phyloP scores from a whole-genome alignment of 768 basidiomycete species.

The Lactarius vividus region DNA sequence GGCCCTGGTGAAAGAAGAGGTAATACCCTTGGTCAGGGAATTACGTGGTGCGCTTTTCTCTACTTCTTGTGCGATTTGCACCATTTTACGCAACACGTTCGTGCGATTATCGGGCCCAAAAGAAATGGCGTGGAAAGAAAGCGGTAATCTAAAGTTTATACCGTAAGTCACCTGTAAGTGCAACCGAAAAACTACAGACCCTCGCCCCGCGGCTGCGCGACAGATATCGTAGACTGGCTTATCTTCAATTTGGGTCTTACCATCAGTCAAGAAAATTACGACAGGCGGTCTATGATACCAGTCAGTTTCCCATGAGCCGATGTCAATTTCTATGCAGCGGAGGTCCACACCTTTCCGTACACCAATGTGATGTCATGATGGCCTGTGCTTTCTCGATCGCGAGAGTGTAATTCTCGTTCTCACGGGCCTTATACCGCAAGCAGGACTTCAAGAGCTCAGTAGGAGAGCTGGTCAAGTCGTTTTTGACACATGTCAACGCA shows the following conservation, averaged over 20 bases:
- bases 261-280: slow-evolving; percentile 43
- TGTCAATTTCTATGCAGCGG: not conserved
- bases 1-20: slow-evolving; percentile 50
- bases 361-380: slow-evolving; percentile 48
- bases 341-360: slow-evolving; percentile 43
- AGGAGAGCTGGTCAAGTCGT: slow-evolving; percentile 47
- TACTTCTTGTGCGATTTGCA: slow-evolving; percentile 46
- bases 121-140: slow-evolving; percentile 56
- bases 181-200: slow-evolving; percentile 34
- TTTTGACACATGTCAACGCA: slow-evolving; percentile 33
- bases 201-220: slow-evolving; percentile 41
- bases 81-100: slow-evolving; percentile 46
- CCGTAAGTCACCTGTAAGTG: not conserved
- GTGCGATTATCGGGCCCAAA: no score
- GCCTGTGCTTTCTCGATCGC: slow-evolving; percentile 40
- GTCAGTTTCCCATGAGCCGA: not conserved
- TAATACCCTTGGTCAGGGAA: slow-evolving; percentile 33
- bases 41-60: slow-evolving; percentile 45
- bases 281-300: not conserved
- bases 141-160: slow-evolving; percentile 42
- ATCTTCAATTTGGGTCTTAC: slow-evolving; percentile 40
- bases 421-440: slow-evolving; percentile 34
- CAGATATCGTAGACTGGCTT: slow-evolving; percentile 44
- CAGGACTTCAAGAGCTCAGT: slow-evolving; percentile 42
- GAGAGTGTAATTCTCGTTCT: slow-evolving; percentile 44